These are phyloP conservation scores for Arthrocladium fulminans DNA, from an alignment of 2,329 filamentous ascomycete genomes.

Conservation along the genomic window DNA sequence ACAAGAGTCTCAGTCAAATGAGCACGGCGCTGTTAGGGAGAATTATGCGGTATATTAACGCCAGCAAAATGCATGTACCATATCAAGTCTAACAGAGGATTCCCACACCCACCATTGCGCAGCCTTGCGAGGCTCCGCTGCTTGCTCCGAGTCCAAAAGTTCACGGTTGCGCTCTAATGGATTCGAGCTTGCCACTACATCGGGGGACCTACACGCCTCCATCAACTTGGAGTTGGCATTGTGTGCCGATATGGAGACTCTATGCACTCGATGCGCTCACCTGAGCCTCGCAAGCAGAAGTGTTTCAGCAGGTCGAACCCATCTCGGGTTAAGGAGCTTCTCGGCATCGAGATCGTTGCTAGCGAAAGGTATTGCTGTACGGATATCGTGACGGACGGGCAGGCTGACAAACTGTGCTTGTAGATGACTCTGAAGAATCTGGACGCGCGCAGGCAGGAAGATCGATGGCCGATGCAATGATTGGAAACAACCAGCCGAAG, in stretches of 20 bases:
- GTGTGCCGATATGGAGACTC: neutral
- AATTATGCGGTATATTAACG: neutral
- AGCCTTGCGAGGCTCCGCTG: neutral
- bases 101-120: too few relatives aligned
- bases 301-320: neutral
- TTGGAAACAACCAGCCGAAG: neutral
- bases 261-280: slow-evolving; percentile 2
- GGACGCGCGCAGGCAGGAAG: neutral
- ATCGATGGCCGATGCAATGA: slow-evolving; percentile 3
- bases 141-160: neutral
- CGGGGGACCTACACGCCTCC: too few relatives aligned
- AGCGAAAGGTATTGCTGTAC: slow-evolving; percentile 5
- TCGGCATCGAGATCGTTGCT: neutral
- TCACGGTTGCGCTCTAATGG: neutral
- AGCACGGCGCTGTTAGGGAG: neutral
- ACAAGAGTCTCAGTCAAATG: neutral
- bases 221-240: too few relatives aligned
- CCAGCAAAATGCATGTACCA: too few relatives aligned
- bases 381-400: neutral
- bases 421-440: slow-evolving; percentile 1
- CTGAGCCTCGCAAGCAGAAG: neutral
- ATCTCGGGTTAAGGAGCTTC: slow-evolving; percentile 4
- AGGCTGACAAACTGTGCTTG: neutral
- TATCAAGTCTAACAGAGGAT: too few relatives aligned
- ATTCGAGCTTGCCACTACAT: neutral